Conservation (phyloP, 2,329 filamentous ascomycete genomes). For the Fusarium sp. region DNA sequence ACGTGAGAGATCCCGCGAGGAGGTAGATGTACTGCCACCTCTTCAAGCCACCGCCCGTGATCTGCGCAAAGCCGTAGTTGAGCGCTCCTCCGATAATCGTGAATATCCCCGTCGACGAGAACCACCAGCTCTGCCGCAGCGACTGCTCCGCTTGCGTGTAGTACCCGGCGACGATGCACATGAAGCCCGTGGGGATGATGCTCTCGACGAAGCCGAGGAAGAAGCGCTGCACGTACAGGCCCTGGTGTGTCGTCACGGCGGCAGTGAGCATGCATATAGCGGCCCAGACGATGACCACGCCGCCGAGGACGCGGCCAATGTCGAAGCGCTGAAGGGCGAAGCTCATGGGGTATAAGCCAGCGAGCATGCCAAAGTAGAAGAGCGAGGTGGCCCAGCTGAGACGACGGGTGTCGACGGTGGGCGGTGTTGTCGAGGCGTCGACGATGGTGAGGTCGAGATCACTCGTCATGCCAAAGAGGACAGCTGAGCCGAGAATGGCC, state of each 20-base stretch:
- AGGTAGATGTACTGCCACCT: conserved; percentile 80
- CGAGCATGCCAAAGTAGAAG: conserved; percentile 85
- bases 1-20: conserved; percentile 70
- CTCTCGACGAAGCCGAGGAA: conserved; percentile 72
- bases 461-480: conserved; percentile 79
- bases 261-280: conserved; percentile 75
- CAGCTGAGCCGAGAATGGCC: conserved; percentile 78
- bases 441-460: conserved; percentile 71
- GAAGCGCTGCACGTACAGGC: conserved; percentile 74
- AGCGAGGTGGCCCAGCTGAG: conserved; percentile 81
- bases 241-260: conserved; percentile 70
- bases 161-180: conserved; percentile 69
- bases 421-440: conserved; percentile 56
- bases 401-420: conserved; percentile 71
- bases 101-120: conserved; percentile 67
- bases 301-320: conserved; percentile 71
- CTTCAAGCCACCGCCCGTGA: conserved; percentile 62
- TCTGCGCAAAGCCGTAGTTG: conserved; percentile 76
- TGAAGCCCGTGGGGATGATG: conserved; percentile 73
- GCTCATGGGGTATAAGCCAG: conserved; percentile 78
- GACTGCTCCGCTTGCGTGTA: conserved; percentile 75
- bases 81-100: conserved; percentile 72
- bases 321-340: conserved; percentile 76
- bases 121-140: conserved; percentile 75
- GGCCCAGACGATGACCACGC: conserved; percentile 73